phyloP scores from a whole-genome alignment of 768 basidiomycete species.

The Mycena amicta region DNA sequence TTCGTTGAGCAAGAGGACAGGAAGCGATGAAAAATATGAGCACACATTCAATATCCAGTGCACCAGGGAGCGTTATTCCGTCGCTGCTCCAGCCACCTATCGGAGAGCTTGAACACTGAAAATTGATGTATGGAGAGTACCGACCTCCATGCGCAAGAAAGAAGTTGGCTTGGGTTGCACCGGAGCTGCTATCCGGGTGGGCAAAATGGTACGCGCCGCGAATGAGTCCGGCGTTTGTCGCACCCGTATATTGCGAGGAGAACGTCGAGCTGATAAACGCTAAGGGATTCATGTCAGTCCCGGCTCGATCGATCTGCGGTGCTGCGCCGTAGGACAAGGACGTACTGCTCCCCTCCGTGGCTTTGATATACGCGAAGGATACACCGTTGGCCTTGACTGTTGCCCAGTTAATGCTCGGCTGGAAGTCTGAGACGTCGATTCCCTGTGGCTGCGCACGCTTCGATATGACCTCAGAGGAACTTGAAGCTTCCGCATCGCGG shows the following conservation, averaged over 20 bases:
- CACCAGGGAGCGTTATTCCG: constrained; percentile 64
- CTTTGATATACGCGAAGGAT: constrained; percentile 65
- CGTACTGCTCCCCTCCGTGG: constrained; percentile 63
- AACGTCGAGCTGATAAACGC: constrained; percentile 48
- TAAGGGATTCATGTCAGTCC: constrained; percentile 9
- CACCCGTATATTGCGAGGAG: constrained; percentile 54
- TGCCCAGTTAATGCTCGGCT: constrained; percentile 53
- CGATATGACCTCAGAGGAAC: background rate
- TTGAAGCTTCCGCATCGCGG: background rate
- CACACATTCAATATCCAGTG: constrained; percentile 65
- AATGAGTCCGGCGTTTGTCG: constrained; percentile 57
- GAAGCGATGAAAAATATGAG: background rate
- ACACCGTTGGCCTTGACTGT: constrained; percentile 54
- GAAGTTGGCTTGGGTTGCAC: constrained; percentile 60
- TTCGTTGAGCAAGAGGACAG: background rate
- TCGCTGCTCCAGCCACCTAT: constrained; percentile 58
- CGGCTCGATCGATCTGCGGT: too few species aligned
- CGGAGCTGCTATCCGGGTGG: constrained; percentile 52
- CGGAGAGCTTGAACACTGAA: background rate
- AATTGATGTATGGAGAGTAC: constrained; percentile 2
- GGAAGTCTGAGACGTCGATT: constrained; percentile 58
- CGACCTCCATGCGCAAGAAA: constrained; percentile 60
- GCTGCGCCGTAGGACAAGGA: background rate
- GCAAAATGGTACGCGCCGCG: constrained; percentile 67
- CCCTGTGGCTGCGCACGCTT: constrained; percentile 47